phyloP scores from a whole-genome alignment of 805 yeast genomes.

The Yarrowia sp. region DNA sequence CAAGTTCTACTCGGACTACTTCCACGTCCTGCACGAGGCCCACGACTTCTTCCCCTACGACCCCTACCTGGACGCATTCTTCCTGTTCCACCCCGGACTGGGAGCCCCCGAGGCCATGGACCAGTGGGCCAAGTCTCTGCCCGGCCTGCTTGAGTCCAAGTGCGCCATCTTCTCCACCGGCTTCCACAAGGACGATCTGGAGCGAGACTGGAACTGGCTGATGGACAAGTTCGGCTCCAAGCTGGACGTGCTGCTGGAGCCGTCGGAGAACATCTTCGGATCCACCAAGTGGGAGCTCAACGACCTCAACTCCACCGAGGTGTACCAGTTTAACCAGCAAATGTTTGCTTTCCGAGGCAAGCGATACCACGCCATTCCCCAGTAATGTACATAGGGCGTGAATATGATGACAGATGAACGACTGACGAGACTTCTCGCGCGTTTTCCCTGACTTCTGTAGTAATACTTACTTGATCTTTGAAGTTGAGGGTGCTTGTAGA shows the following conservation, averaged over 20 bases:
- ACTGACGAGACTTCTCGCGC: too few relatives aligned
- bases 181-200: slow-evolving; percentile 70
- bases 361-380: slow-evolving; percentile 79
- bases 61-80: slow-evolving; percentile 90
- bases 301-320: slow-evolving; percentile 88
- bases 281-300: slow-evolving; percentile 94
- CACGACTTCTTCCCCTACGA: slow-evolving; percentile 97
- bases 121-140: slow-evolving; percentile 80
- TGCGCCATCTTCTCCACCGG: slow-evolving; percentile 92
- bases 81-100: slow-evolving; percentile 93
- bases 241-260: slow-evolving; percentile 76
- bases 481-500: too few relatives aligned
- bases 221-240: slow-evolving; percentile 64
- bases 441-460: too few relatives aligned
- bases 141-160: slow-evolving; percentile 86
- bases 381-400: slow-evolving; percentile 26
- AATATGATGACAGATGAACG: slow-evolving; percentile 1
- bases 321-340: slow-evolving; percentile 86
- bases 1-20: slow-evolving; percentile 83
- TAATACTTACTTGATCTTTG: too few relatives aligned
- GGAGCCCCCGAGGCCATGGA: slow-evolving; percentile 75
- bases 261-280: slow-evolving; percentile 68
- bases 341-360: slow-evolving; percentile 93
- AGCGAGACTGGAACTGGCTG: slow-evolving; percentile 71
- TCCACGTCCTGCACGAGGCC: slow-evolving; percentile 85